Conservation (phyloP, 805 yeast genomes). For the Zygosaccharomyces lentus region DNA sequence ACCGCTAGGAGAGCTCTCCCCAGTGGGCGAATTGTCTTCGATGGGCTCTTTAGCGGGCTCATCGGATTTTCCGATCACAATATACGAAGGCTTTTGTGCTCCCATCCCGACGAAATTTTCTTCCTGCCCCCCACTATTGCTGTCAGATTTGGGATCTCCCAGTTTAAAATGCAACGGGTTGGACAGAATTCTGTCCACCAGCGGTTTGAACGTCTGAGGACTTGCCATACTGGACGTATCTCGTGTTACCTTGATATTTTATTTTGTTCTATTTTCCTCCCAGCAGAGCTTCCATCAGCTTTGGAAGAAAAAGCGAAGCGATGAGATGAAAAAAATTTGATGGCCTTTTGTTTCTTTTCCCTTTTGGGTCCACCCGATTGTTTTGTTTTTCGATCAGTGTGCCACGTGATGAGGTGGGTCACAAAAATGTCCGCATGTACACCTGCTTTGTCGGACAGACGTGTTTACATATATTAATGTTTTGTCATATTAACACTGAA, state of each 20-base stretch:
- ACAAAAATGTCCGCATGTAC: neutral
- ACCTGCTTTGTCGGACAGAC: too few species aligned
- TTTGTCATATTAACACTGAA: too few species aligned
- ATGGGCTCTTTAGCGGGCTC: conserved; percentile 1
- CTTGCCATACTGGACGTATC: conserved; percentile 20
- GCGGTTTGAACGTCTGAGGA: conserved; percentile 40
- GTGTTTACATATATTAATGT: too few species aligned
- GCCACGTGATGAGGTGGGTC: neutral
- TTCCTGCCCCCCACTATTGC: conserved; percentile 34
- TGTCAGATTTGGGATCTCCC: conserved; percentile 10
- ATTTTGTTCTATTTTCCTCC: neutral
- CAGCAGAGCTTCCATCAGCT: neutral
- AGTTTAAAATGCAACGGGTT: conserved; percentile 61
- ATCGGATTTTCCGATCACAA: conserved; percentile 34
- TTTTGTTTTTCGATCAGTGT: neutral
- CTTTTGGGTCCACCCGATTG: neutral
- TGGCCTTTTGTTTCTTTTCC: neutral
- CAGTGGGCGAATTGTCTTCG: neutral
- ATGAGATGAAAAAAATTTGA: neutral
- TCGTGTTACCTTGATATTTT: neutral
- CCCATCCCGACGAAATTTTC: conserved; percentile 47
- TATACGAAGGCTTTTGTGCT: conserved; percentile 47
- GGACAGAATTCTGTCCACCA: conserved; percentile 56
- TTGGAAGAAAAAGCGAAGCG: neutral
- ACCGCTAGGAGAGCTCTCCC: conserved; percentile 46